Evolutionary conservation across 441 rosid genomes (phyloP), one percentile per base, ranked within the genome.

Genomic region (Adansonia gregorii): DNA sequence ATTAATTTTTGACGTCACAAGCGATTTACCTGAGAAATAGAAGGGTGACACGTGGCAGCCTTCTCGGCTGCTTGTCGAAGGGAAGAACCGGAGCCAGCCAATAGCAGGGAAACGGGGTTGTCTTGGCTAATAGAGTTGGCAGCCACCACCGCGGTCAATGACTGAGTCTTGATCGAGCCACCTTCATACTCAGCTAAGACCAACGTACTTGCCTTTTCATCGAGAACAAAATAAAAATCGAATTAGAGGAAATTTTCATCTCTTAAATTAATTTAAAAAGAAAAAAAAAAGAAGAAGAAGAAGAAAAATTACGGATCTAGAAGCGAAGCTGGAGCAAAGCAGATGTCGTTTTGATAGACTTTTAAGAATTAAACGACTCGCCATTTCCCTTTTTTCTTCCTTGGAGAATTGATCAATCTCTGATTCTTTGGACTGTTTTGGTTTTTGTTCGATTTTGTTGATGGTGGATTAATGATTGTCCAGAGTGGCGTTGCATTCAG

Each of bases 51-150:
- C 8, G 96, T 83, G 68, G 92, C 87, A 75, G 99, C 99, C 67
- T 79, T 85, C 39, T 85, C 51, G 61, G 94, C 99, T 54, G 98
- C 99, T 69, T 87, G 80, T 46, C 83, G 89, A 49, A 95, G 87
- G 52, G 97, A 90, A 70, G 92, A 77, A 45, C 99, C 98, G 35
- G 93, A 92, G 63, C 97, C 99, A 70, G 98, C 99, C 80, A 95
- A 75, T 69, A 93, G 77, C 83, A 95, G 49, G 6, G 98, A 87
- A 73, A 95, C 83, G 0, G 91, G 81, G 81, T 88, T 88, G 31
- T 80, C 90, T 0, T 81, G 82, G 73, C 89, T 76, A 61, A 93
- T 79, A 39, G 82, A 82, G 67, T 82, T 91, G 0, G 99, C 97
- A 1, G 98, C 97, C 83, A 84, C 92, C 15, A 95, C 84, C 12